These are phyloP conservation scores for Colletotrichum melonis DNA, from an alignment of 2,329 filamentous ascomycete genomes.

Conservation along the genomic window DNA sequence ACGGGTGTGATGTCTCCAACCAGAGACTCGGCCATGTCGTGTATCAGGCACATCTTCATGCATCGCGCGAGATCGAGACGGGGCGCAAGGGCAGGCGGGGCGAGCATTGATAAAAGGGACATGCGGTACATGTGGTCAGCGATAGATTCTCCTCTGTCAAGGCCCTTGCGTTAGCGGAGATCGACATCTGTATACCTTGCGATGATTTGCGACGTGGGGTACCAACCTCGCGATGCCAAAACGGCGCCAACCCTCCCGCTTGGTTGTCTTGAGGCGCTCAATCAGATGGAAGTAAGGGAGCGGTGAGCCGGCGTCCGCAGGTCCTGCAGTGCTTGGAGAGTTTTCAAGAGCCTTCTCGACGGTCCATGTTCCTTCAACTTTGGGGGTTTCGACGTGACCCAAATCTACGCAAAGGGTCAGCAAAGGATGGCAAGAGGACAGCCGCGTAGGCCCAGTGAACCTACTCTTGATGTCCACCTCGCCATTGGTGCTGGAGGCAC, in stretches of 20 bases:
- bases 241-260: slow-evolving; percentile 94
- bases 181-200: background rate
- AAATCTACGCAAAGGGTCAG: slow-evolving; percentile 35
- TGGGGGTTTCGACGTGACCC: slow-evolving; percentile 39
- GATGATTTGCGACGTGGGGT: background rate
- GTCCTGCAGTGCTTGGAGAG: slow-evolving; percentile 51
- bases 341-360: slow-evolving; percentile 38
- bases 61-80: slow-evolving; percentile 84
- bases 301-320: slow-evolving; percentile 75
- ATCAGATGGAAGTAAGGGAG: slow-evolving; percentile 95
- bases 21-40: slow-evolving; percentile 96
- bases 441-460: background rate
- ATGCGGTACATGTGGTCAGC: slow-evolving; percentile 99
- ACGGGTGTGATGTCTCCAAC: slow-evolving; percentile 98
- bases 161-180: background rate
- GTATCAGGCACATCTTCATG: slow-evolving; percentile 94
- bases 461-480: slow-evolving; percentile 32
- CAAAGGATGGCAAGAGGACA: background rate
- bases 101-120: slow-evolving; percentile 95
- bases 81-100: slow-evolving; percentile 77
- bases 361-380: slow-evolving; percentile 40
- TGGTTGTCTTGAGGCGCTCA: slow-evolving; percentile 93
- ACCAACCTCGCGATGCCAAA: slow-evolving; percentile 76
- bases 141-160: slow-evolving; percentile 84
- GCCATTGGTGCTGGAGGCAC: slow-evolving; percentile 6